Evolutionary conservation across 768 basidiomycete genomes (phyloP), one percentile per base, ranked within the genome.

Genomic region (Macrolepiota fuliginosa): DNA sequence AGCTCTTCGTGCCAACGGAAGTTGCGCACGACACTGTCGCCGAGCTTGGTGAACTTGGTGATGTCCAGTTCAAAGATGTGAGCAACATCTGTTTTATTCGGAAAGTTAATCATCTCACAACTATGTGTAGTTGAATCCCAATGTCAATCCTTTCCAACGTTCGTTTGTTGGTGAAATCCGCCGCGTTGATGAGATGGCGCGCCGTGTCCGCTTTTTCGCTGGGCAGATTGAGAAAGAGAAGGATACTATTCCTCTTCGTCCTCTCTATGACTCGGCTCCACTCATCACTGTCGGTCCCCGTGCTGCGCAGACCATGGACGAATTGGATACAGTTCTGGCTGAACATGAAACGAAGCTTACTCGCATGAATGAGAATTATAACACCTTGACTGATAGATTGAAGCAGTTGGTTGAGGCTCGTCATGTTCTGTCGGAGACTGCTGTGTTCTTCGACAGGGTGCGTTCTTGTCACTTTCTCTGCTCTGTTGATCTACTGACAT

Each of bases 1-100:
- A 98, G 81, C 88, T 99, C 69, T 96, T 94, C 72, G 91, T 98
- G 67, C 97, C 96, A 47, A 90, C 92, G 40, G 97, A 99, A 82
- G 94, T 96, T 63, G 94, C 96, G 29, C 97, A 99, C 74, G 94
- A 98, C 71, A 93, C 96, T 51, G 93, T 98, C 63, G 88, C 91
- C 56, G 94, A 96, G 72, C 86, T 99, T 17, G 97, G 94, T 66
- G 94, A 97, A 74, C 86, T 98, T 47, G 94, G 96, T 50, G 84
- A 96, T 74, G 91, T 98, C 27, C 94, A 98, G 72, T 97, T 98
- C 77, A 96, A 96, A 78, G 97, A 99, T 76, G 94, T 96, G 67
- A 67, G 91, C 65, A 13, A 6, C 24, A 17, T 37, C 25, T 22
- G 17, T 7, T 35, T 37, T 55, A 15, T 15, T 10, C 10, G 13